Evolutionary conservation across 2,329 filamentous ascomycete genomes (phyloP).

Genomic region (Verticillium nubilum): DNA sequence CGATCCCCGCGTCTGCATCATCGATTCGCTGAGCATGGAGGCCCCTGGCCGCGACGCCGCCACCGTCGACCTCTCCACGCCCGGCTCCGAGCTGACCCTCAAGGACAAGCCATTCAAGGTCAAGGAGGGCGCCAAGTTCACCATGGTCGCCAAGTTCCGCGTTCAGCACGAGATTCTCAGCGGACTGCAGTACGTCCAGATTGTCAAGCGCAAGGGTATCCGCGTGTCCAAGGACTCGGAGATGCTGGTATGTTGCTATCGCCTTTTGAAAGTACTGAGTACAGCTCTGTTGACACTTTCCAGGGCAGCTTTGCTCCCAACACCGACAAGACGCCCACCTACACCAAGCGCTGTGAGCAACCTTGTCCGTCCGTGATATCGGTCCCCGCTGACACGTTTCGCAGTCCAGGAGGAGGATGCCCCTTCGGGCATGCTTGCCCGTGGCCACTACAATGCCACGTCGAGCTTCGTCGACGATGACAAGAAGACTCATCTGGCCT

Average conservation of each 20-base stretch:
- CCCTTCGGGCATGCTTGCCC: constrained; percentile 81
- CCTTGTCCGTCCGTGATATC: neutral
- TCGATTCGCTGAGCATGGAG: constrained; percentile 84
- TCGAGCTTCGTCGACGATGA: constrained; percentile 96
- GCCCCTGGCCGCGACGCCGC: constrained; percentile 78
- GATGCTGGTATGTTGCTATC: constrained; percentile 71
- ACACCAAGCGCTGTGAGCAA: constrained; percentile 85
- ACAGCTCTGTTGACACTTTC: constrained; percentile 8
- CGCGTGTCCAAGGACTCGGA: constrained; percentile 89
- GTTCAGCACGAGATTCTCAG: constrained; percentile 96
- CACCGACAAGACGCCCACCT: constrained; percentile 78
- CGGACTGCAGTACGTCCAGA: constrained; percentile 92
- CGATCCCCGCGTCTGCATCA: constrained; percentile 88
- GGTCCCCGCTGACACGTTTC: constrained; percentile 5
- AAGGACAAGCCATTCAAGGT: constrained; percentile 95
- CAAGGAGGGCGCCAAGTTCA: constrained; percentile 91
- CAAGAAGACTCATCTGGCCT: constrained; percentile 81
- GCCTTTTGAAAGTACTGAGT: neutral
- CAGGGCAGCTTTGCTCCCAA: constrained; percentile 91
- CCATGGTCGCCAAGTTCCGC: constrained; percentile 90
- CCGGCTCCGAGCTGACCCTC: constrained; percentile 69
- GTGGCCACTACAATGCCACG: constrained; percentile 83
- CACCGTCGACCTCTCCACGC: constrained; percentile 75
- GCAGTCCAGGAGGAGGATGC: constrained; percentile 87
- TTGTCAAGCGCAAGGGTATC: constrained; percentile 85